Conservation (phyloP, 2,329 filamentous ascomycete species). For the Aspergillus tamarii region DNA sequence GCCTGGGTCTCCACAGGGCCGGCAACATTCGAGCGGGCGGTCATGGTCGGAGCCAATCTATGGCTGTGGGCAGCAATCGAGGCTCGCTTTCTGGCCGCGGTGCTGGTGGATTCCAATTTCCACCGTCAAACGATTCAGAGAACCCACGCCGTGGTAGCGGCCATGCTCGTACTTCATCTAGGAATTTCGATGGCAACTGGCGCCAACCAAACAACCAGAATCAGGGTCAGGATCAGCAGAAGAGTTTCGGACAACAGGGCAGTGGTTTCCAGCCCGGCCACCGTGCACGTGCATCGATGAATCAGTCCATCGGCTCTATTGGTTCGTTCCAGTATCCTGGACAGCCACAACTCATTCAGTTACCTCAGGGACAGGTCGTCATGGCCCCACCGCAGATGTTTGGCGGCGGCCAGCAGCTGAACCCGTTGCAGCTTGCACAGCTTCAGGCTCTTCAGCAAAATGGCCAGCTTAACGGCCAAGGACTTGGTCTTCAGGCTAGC, state of each 20-base stretch:
- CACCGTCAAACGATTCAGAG: conserved; percentile 61
- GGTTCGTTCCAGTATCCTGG: conserved; percentile 86
- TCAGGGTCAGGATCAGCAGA: conserved; percentile 51
- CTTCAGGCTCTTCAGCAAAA: conserved; percentile 93
- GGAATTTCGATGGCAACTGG: conserved; percentile 99
- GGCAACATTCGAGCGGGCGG: conserved; percentile 85
- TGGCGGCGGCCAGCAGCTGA: conserved; percentile 78
- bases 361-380: conserved; percentile 80
- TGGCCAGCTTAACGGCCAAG: conserved; percentile 78
- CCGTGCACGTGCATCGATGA: conserved; percentile 80
- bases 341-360: conserved; percentile 84
- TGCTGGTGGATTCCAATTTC: conserved; percentile 74
- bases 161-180: conserved; percentile 79
- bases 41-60: conserved; percentile 53
- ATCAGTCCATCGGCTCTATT: conserved; percentile 80
- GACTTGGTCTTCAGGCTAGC: conserved; percentile 67
- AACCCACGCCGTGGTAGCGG: conserved; percentile 78
- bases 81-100: conserved; percentile 65
- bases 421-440: conserved; percentile 84
- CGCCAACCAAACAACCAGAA: conserved; percentile 71
- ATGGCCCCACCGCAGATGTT: conserved; percentile 81
- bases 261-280: conserved; percentile 89
- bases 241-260: conserved; percentile 69
- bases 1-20: conserved; percentile 70
- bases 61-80: conserved; percentile 64